Percentiles rank a stretch among this genome's conserved stretches.
phyloP scores from a whole-genome alignment of 2,329 filamentous ascomycete genomes.

The Fusarium bulbicola region DNA sequence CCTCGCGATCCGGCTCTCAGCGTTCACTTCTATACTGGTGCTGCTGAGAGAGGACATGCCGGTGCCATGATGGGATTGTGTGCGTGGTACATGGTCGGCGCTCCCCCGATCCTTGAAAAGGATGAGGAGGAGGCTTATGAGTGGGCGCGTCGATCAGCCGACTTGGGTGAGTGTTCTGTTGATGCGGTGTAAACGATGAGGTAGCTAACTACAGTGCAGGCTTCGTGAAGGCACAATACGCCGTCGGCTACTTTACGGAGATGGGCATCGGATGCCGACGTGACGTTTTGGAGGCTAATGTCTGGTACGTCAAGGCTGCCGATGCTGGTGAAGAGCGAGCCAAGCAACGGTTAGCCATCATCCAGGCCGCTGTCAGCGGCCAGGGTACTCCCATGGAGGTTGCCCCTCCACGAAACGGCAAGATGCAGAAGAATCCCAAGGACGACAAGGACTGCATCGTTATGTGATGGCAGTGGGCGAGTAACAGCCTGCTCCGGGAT shows the following conservation, averaged over 20 bases:
- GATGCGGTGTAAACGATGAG: background rate
- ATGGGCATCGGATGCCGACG: conserved; percentile 97
- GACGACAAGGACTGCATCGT: conserved; percentile 67
- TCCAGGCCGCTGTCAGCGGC: conserved; percentile 79
- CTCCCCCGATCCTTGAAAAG: conserved; percentile 89
- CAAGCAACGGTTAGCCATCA: conserved; percentile 85
- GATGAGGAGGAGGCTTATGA: conserved; percentile 97
- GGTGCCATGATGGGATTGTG: conserved; percentile 98
- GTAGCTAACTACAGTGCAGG: conserved; percentile 54
- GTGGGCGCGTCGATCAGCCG: conserved; percentile 89
- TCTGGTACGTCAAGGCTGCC: conserved; percentile 97
- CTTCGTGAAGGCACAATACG: conserved; percentile 83
- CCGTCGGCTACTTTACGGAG: conserved; percentile 96
- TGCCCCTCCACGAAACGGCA: conserved; percentile 59
- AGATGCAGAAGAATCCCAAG: conserved; percentile 59
- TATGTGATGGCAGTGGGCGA: conserved; percentile 54
- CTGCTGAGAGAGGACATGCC: conserved; percentile 84
- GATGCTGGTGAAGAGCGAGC: conserved; percentile 92
- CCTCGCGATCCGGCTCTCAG: conserved; percentile 91
- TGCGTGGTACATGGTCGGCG: conserved; percentile 98
- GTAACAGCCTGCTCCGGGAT: background rate
- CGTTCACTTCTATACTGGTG: conserved; percentile 96
- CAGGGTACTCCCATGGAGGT: conserved; percentile 65
- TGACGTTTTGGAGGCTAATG: conserved; percentile 95
- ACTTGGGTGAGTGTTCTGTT: conserved; percentile 71